Base-by-base conservation (phyloP, 345 rosid species). In the Angophora floribunda region DNA sequence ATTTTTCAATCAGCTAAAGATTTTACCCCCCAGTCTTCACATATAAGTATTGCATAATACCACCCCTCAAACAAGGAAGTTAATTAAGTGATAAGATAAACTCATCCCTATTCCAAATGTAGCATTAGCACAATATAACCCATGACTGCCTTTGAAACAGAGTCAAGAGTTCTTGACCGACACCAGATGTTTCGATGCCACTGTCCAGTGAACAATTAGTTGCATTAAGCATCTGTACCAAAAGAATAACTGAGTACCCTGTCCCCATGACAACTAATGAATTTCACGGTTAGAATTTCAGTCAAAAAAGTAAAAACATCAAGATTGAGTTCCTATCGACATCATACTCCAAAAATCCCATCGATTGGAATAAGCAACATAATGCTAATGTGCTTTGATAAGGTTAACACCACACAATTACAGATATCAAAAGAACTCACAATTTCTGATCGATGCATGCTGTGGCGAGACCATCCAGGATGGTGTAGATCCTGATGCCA, bases 401-500 rank as follows among this genome's bases (percentile, higher is more conserved):
- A 75, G 47, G 16, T 51, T 63, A 82, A 21, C 51, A 70, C 51
- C 59, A 55, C 80, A 70, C 70, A 78, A 51, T 36, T 87, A 50
- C 36, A 30, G 45, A 36, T 65, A 85, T 78, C 80, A 88, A 88
- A 82, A 85, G 80, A 86, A 87, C 99, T 95, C 93, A 98, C 99
- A 84, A 97, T 93, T 91, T 97, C 99, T 79, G 99, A 93, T 65
- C 99, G 95, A 85, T 94, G 97, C 95, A 98, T 92, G 93, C 93
- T 93, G 90, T 97, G 98, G 85, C 98, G 98, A 91, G 98, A 91
- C 99, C 99, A 98, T 89, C 94, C 91, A 86, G 95, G 87, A 85
- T 95, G 99, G 92, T 95, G 97, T 87, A 97, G 91, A 91, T 94
- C 97, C 88, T 94, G 99, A 91, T 96, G 98, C 99, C 99, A 98